Percentiles rank a stretch among this genome's conserved stretches.
Evolutionary conservation across 2,329 filamentous ascomycete species (phyloP).

Genomic region (Geosmithia morbida): DNA sequence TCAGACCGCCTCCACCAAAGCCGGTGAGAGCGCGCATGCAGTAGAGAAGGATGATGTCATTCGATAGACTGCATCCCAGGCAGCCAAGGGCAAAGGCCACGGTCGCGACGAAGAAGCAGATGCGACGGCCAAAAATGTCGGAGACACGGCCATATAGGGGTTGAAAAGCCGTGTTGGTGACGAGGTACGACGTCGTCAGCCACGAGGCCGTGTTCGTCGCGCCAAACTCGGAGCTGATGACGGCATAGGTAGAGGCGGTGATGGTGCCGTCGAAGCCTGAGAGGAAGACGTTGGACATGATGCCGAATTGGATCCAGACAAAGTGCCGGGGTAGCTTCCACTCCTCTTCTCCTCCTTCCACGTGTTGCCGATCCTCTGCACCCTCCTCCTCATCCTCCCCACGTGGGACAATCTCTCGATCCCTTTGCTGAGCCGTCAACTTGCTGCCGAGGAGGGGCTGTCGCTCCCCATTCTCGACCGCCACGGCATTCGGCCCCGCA

Average conservation of each 20-base stretch:
- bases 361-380: background rate
- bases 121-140: conserved; percentile 51
- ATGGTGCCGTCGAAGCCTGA: conserved; percentile 59
- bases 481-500: background rate
- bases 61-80: conserved; percentile 48
- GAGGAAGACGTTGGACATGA: conserved; percentile 51
- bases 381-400: background rate
- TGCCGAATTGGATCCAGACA: conserved; percentile 42
- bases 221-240: conserved; percentile 61
- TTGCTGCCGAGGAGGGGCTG: background rate
- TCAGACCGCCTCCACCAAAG: conserved; percentile 52
- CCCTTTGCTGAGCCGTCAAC: background rate
- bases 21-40: conserved; percentile 53
- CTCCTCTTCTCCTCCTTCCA: conserved; percentile 3
- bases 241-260: conserved; percentile 58
- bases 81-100: conserved; percentile 48
- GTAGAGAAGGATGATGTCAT: conserved; percentile 44
- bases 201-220: conserved; percentile 61
- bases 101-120: conserved; percentile 50
- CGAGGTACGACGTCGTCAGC: conserved; percentile 58
- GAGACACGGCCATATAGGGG: conserved; percentile 58
- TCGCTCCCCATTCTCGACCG: background rate
- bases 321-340: conserved; percentile 40
- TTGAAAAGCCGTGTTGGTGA: conserved; percentile 59
- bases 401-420: background rate